Conservation (phyloP, 225 moss, liverwort and hornwort genomes). For the Asterella californica region DNA sequence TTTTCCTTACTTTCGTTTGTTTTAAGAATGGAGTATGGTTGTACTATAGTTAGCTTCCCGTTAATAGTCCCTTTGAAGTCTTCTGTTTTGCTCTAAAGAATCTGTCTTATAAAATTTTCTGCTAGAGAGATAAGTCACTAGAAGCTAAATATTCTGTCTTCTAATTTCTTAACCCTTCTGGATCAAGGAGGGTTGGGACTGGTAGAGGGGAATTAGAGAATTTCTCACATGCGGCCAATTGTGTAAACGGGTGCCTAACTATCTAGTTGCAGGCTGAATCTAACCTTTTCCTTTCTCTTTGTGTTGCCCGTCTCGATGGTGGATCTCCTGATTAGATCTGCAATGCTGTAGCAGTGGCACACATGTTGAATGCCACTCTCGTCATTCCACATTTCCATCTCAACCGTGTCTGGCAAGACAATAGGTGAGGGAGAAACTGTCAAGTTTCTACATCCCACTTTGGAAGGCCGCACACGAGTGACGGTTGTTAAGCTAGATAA, state of each 20-base stretch:
- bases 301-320: conserved; percentile 1
- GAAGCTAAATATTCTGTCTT: neutral
- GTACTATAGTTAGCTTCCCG: neutral
- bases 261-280: conserved; percentile 1
- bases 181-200: neutral
- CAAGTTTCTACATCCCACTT: conserved; percentile 3
- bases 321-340: conserved; percentile 64
- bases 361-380: conserved; percentile 86
- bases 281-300: conserved; percentile 7
- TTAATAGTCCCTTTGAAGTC: neutral
- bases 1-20: neutral
- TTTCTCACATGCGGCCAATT: neutral
- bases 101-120: neutral
- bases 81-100: neutral
- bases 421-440: conserved; percentile 53
- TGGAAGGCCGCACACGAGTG: neutral
- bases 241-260: neutral
- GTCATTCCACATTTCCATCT: conserved; percentile 93
- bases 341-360: conserved; percentile 94
- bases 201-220: neutral
- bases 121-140: neutral
- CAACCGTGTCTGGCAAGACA: conserved; percentile 98
- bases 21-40: neutral
- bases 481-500: neutral
- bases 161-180: neutral